Evolutionary conservation across 805 yeast species (phyloP).

Genomic region (Ogataea neopini): DNA sequence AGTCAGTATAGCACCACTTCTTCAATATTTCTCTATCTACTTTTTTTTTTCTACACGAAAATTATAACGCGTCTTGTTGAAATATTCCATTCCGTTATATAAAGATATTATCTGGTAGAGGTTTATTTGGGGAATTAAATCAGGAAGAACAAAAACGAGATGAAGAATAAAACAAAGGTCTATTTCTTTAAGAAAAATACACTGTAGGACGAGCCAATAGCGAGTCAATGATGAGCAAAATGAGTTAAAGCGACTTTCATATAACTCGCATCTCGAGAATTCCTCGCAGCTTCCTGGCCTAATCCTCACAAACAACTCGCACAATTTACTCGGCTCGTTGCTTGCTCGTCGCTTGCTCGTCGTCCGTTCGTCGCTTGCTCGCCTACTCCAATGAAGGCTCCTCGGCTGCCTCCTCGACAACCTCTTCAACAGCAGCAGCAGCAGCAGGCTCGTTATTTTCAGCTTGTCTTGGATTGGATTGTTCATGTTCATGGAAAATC

Average conservation of each 20-base stretch:
- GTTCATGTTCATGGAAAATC: slow-evolving; percentile 23
- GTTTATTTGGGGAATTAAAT: background rate
- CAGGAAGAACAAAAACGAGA: background rate
- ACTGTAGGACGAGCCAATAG: too few relatives aligned
- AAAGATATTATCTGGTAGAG: background rate
- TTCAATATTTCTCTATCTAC: background rate
- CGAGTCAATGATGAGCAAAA: too few relatives aligned
- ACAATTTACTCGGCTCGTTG: too few relatives aligned
- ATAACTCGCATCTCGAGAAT: too few relatives aligned
- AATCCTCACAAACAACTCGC: too few relatives aligned
- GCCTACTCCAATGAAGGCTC: background rate
- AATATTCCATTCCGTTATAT: background rate
- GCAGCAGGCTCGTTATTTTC: background rate
- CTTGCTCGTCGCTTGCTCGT: too few relatives aligned
- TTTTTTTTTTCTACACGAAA: background rate
- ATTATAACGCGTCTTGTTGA: background rate
- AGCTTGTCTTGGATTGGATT: background rate
- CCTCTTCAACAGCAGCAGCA: background rate
- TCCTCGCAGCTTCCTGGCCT: too few relatives aligned
- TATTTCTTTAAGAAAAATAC: slow-evolving; percentile 2
- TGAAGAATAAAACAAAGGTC: slow-evolving; percentile 4
- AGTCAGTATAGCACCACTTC: too few relatives aligned
- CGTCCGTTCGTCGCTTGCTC: too few relatives aligned
- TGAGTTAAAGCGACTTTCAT: too few relatives aligned
- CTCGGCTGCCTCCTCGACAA: slow-evolving; percentile 2